Base-by-base conservation (phyloP, 495 filamentous ascomycete genomes). In the Neurospora sp. region DNA sequence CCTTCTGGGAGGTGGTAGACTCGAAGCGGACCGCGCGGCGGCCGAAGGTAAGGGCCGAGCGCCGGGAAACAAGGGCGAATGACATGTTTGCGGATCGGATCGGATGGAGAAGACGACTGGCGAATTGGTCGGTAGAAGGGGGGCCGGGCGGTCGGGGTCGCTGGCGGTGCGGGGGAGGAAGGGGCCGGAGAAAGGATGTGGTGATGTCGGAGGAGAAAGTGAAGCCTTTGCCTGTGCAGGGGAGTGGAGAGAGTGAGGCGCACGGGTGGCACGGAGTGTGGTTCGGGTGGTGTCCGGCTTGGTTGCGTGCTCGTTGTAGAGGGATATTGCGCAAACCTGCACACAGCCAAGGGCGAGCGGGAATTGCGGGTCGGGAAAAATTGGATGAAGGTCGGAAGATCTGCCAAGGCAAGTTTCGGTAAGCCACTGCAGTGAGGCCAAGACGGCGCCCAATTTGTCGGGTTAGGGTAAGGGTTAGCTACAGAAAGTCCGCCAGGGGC, bases 1-100 rank as follows among this genome's bases (percentile, higher is more conserved):
- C 90, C 83, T 94, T 91, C 71, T 77, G 71, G 61, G 83, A 76
- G 12, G 81, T 72, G 70, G 84, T 83, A 68, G 84, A 86, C 82
- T 86, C 83, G 80, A 84, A 83, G 71, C 84, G 84, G 81, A 78
- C 76, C 82, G 82, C 77, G 73, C 80, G 78, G 79, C 84, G 84
- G 78, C 81, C 76, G 73, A 80, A 70, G 78, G 80, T 72, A 74
- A 79, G 75, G 79, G 73, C 79, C 70, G 82, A 81, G 74, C 74
- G 74, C 76, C 80, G 77, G 71, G 75, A 74, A 59, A 76, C 76
- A 40, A 79, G 75, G 65, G 77, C 74, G 72, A 80, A 79, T 16
- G 79, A 79, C 79, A 80, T 80, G 48, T 72, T 72, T 65, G 53
- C 53, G 53, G 53, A 61, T 61, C 53, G 53, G 53, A 61, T 61